phyloP scores from a whole-genome alignment of 805 yeast species.

The Candida railenensis region DNA sequence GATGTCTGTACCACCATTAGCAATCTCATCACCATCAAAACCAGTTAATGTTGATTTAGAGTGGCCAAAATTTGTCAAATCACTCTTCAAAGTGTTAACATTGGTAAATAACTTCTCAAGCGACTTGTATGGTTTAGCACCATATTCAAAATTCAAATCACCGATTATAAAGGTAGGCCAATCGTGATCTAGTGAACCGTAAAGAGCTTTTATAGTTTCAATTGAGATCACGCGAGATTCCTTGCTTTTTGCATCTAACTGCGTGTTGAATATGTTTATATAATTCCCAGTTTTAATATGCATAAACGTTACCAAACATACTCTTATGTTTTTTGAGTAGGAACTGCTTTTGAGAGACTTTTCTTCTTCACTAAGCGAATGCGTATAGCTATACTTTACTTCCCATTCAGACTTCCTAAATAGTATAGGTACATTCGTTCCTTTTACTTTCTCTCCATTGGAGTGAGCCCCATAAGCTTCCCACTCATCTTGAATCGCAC shows the following conservation, averaged over 20 bases:
- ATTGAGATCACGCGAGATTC: constrained; percentile 33
- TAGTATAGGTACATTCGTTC: constrained; percentile 39
- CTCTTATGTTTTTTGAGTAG: constrained; percentile 23
- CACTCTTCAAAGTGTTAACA: constrained; percentile 27
- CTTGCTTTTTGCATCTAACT: constrained; percentile 41
- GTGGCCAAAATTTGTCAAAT: constrained; percentile 38
- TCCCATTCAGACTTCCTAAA: constrained; percentile 31
- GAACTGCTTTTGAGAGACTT: constrained; percentile 38
- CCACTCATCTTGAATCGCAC: constrained; percentile 24
- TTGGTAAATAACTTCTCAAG: constrained; percentile 34
- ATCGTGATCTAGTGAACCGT: constrained; percentile 25
- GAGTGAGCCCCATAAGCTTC: constrained; percentile 36
- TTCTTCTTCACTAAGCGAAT: constrained; percentile 35
- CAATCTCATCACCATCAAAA: constrained; percentile 33
- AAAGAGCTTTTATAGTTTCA: constrained; percentile 30
- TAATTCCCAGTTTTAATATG: constrained; percentile 24
- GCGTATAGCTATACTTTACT: constrained; percentile 27
- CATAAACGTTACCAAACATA: constrained; percentile 34
- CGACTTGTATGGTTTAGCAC: constrained; percentile 38
- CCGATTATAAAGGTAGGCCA: constrained; percentile 41
- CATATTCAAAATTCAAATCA: constrained; percentile 42
- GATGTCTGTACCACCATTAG: constrained; percentile 31
- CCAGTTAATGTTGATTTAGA: constrained; percentile 47
- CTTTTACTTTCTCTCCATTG: constrained; percentile 26
- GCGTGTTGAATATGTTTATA: constrained; percentile 38